These are phyloP conservation scores for Trichoderma virens DNA, from an alignment of 495 filamentous ascomycete genomes.

Conservation along the genomic window DNA sequence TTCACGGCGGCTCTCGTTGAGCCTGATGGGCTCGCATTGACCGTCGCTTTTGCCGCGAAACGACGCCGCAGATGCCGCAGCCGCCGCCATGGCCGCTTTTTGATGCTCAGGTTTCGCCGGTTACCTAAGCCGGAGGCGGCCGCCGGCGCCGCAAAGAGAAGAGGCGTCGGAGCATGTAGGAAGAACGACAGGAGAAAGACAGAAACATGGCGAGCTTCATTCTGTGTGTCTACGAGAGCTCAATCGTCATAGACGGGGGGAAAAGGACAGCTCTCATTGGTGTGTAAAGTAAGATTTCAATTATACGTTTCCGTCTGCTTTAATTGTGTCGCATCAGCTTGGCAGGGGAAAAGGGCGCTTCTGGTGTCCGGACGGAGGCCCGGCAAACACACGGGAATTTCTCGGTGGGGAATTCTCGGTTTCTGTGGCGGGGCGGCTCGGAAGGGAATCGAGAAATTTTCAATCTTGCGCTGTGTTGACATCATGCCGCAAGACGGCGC, in stretches of 20 bases:
- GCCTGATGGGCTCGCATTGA: neutral
- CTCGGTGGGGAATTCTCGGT: slow-evolving; percentile 8
- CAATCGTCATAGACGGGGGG: neutral
- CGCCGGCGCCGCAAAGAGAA: neutral
- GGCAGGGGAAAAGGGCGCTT: neutral
- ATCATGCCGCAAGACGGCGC: slow-evolving; percentile 3
- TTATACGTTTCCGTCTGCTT: neutral
- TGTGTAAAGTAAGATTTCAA: neutral
- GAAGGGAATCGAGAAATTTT: neutral
- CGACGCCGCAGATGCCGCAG: slow-evolving; percentile 2
- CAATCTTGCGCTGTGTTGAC: neutral
- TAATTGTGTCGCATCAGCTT: neutral
- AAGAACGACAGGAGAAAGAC: neutral
- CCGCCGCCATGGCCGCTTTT: neutral
- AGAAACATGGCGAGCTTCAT: neutral
- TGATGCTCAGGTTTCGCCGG: neutral
- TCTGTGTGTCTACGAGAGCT: neutral
- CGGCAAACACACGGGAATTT: neutral
- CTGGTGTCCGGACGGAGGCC: neutral
- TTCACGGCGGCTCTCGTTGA: neutral
- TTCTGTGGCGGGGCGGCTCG: slow-evolving; percentile 4
- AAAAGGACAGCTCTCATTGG: neutral
- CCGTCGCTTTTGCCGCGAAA: neutral
- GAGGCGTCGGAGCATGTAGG: neutral
- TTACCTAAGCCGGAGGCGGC: neutral